Percentiles rank a stretch among this genome's conserved stretches.
These are phyloP conservation scores for Neurospora tetraspora DNA, from an alignment of 495 filamentous ascomycete species.

Conservation along the genomic window DNA sequence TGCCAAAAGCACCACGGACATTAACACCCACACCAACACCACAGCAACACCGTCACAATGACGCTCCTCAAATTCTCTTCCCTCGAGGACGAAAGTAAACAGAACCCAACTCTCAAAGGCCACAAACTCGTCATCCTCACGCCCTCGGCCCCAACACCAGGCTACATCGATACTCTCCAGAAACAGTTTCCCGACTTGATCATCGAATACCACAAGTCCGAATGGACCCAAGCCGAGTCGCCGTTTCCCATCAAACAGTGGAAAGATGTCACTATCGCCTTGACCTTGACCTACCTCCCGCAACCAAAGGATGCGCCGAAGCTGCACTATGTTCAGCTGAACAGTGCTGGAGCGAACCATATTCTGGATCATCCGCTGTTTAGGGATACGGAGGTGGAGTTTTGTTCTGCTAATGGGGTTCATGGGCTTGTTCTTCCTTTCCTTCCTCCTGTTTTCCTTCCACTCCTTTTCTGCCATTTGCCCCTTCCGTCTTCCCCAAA, in stretches of 20 bases:
- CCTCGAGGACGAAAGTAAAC: neutral
- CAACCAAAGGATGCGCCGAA: conserved; percentile 39
- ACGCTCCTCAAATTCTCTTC: neutral
- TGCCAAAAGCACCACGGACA: neutral
- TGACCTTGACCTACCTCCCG: conserved; percentile 46
- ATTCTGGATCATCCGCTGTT: conserved; percentile 53
- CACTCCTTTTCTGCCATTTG: too few species aligned
- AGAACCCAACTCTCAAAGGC: conserved; percentile 30
- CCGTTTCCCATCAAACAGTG: conserved; percentile 33
- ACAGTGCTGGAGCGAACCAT: conserved; percentile 67
- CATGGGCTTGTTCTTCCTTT: conserved; percentile 40
- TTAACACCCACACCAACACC: neutral
- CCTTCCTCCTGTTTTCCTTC: too few species aligned
- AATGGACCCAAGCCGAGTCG: conserved; percentile 1
- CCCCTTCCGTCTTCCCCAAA: too few species aligned
- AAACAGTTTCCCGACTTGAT: conserved; percentile 43
- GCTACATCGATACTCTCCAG: conserved; percentile 32
- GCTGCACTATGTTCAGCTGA: conserved; percentile 63
- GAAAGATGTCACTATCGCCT: conserved; percentile 52
- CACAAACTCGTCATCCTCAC: conserved; percentile 39
- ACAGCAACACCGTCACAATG: neutral
- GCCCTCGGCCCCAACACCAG: conserved; percentile 30
- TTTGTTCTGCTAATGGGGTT: conserved; percentile 67
- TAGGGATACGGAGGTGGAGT: conserved; percentile 48
- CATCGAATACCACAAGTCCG: conserved; percentile 20